phyloP scores from a whole-genome alignment of 345 rosid species.

The Citrus sp. region DNA sequence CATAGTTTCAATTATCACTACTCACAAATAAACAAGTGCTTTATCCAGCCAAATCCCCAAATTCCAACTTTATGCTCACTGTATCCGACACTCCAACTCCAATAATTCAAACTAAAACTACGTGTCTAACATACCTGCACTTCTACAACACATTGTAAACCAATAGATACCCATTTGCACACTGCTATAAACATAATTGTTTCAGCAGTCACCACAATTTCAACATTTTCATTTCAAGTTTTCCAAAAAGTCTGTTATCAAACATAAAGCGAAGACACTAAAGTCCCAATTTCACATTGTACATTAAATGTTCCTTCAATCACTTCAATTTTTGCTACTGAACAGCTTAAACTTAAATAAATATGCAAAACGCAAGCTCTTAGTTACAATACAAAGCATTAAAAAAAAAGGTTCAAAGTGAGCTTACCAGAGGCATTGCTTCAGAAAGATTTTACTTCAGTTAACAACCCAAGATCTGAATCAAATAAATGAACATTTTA shows the following conservation, averaged over 20 bases:
- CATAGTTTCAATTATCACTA: not conserved
- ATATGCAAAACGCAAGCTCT: not conserved
- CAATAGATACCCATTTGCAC: not conserved
- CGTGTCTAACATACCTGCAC: not conserved
- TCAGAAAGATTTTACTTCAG: not conserved
- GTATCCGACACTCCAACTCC: not conserved
- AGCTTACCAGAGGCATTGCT: slow-evolving; percentile 14
- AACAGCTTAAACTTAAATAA: not conserved
- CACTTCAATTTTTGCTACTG: not conserved
- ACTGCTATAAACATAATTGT: not conserved
- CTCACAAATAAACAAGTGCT: not conserved
- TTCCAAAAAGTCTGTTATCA: not conserved
- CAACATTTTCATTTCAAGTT: not conserved
- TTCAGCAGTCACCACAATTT: not conserved
- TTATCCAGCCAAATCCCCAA: not conserved
- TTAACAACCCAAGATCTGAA: slow-evolving; percentile 1
- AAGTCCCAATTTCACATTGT: not conserved
- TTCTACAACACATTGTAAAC: not conserved
- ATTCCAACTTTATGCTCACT: not conserved
- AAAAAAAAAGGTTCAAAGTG: not conserved
- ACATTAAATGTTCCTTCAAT: not conserved
- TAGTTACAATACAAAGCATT: not conserved
- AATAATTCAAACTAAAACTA: not conserved
- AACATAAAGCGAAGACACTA: too few relatives aligned
- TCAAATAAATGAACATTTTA: not conserved